Conservation (phyloP, 2,329 filamentous ascomycete genomes). For the Fusarium brevicatenulatum region DNA sequence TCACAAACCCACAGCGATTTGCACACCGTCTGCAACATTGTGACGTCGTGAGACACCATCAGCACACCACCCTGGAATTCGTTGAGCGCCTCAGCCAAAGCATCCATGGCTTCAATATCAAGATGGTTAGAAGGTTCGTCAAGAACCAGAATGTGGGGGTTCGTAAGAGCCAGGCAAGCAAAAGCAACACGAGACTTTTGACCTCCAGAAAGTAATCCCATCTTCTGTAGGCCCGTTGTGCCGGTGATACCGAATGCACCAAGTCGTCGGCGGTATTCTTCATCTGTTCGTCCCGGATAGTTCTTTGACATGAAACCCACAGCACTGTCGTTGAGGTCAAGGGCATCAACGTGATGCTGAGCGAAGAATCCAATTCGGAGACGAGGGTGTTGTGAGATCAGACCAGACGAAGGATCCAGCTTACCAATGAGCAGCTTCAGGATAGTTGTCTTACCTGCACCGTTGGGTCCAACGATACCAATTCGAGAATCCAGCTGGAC, state of each 20-base stretch:
- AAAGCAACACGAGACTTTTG: slow-evolving; percentile 99
- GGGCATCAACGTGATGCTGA: slow-evolving; percentile 96
- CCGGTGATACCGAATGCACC: slow-evolving; percentile 92
- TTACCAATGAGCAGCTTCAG: slow-evolving; percentile 95
- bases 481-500: slow-evolving; percentile 98
- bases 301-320: slow-evolving; percentile 96
- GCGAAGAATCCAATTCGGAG: slow-evolving; percentile 96
- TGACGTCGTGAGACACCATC: slow-evolving; percentile 99
- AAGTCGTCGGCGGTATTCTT: slow-evolving; percentile 95
- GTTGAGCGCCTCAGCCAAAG: slow-evolving; percentile 82
- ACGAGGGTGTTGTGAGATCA: slow-evolving; percentile 89
- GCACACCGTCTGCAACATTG: slow-evolving; percentile 97
- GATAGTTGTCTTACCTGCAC: slow-evolving; percentile 98
- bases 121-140: slow-evolving; percentile 99
- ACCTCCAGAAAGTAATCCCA: slow-evolving; percentile 92
- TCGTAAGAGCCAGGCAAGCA: slow-evolving; percentile 91
- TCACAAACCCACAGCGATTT: slow-evolving; percentile 97
- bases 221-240: slow-evolving; percentile 96
- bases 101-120: slow-evolving; percentile 99
- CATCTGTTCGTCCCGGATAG: slow-evolving; percentile 90
- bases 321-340: slow-evolving; percentile 88
- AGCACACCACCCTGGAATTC: slow-evolving; percentile 94
- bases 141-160: slow-evolving; percentile 96
- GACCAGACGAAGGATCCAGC: slow-evolving; percentile 77
- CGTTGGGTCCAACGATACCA: slow-evolving; percentile 98